Conservation (phyloP, 2,329 filamentous ascomycete genomes). For the Nemania sp. region DNA sequence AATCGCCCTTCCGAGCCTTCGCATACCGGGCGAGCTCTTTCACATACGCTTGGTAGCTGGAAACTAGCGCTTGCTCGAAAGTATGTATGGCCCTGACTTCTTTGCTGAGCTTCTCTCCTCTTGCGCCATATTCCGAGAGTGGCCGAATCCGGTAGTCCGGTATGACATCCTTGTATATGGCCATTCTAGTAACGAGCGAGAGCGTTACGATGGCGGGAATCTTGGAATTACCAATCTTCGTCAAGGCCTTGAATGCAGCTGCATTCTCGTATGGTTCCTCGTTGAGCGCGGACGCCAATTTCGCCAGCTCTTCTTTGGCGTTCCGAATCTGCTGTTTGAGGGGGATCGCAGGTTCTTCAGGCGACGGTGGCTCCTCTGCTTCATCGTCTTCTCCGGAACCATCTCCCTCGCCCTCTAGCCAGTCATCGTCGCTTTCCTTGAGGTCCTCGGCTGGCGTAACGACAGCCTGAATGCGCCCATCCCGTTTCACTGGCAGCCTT, state of each 20-base stretch:
- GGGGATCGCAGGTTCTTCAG: conserved; percentile 65
- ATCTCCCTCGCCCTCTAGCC: conserved; percentile 65
- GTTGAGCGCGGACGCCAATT: conserved; percentile 78
- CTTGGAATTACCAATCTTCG: conserved; percentile 69
- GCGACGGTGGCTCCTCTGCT: conserved; percentile 37
- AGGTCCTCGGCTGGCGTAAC: conserved; percentile 61
- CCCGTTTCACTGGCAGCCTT: conserved; percentile 80
- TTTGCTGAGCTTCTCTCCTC: conserved; percentile 81
- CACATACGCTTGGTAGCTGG: conserved; percentile 83
- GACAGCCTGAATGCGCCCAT: conserved; percentile 69
- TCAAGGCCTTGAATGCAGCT: conserved; percentile 75
- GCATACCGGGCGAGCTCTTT: conserved; percentile 72
- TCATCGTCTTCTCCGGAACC: conserved; percentile 49
- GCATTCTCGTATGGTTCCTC: conserved; percentile 92
- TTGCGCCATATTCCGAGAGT: conserved; percentile 71
- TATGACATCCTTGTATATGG: conserved; percentile 94
- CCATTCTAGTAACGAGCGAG: conserved; percentile 80
- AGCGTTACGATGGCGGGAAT: conserved; percentile 81
- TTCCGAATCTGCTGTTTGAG: conserved; percentile 78
- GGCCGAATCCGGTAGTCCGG: conserved; percentile 94
- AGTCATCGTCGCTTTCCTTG: conserved; percentile 63
- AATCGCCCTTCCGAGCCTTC: conserved; percentile 51
- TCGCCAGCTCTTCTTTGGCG: conserved; percentile 90
- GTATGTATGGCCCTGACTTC: conserved; percentile 80
- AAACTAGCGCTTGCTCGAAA: conserved; percentile 86